Base-by-base conservation (phyloP, 2,329 filamentous ascomycete species). In the Penicillium corylophilum region DNA sequence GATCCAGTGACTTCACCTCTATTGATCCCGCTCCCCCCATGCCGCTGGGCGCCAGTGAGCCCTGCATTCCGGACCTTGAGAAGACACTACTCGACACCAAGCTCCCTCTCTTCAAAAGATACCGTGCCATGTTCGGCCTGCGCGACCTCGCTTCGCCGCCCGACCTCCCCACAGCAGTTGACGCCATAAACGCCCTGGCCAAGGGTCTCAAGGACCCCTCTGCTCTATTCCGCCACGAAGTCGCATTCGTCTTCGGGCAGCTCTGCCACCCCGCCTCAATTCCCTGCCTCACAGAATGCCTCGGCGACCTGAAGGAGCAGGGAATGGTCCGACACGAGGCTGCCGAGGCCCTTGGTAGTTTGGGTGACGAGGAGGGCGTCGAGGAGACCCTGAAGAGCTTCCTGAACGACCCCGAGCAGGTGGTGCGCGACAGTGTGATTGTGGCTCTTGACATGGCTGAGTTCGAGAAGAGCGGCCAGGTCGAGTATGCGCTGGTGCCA, bases 291-390 rank as follows among this genome's bases (percentile, higher is more conserved):
- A 87, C 88, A 15, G 84, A 83, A 46, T 85, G 89, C 1, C 79
- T 99, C 53, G 88, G 88, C 64, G 81, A 99, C 70, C 76, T 82
- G 44, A 79, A 89, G 49, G 94, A 99, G 76, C 88, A 84, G 22
- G 91, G 92, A 66, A 99, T 99, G 94, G 94, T 99, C 50, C 86
- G 94, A 50, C 94, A 99, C 68, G 94, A 99, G 75, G 95, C 94
- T 44, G 94, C 95, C 1, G 94, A 99, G 76, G 94, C 94, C 22
- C 83, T 99, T 23, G 94, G 94, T 23, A 95, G 92, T 66, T 80
- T 99, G 28, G 95, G 94, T 22, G 90, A 95, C 20, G 92, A 96
- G 72, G 88, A 91, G 43, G 93, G 93, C 18, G 94, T 99, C 12
- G 92, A 96, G 69, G 89, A 90, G 50, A 87, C 85, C 4, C 71